Conservation (phyloP, 805 yeast genomes). For the Maudiozyma barnettii region DNA sequence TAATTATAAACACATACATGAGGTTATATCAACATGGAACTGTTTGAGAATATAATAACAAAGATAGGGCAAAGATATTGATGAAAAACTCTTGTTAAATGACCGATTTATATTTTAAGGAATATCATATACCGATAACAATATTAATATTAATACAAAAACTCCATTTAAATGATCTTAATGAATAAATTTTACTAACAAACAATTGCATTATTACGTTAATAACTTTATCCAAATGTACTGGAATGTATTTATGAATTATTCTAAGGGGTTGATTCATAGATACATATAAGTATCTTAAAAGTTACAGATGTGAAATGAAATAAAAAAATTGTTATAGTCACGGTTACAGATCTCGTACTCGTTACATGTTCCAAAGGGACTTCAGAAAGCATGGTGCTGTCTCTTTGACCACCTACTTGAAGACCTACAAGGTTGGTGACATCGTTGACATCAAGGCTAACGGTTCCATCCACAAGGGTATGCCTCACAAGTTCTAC, state of each 20-base stretch:
- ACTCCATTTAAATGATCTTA: not conserved
- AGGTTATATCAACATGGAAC: no score
- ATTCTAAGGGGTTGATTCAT: no score
- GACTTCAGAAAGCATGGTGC: slow-evolving; percentile 96
- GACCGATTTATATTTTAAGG: no score
- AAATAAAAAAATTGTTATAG: slow-evolving; percentile 26
- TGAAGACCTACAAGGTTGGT: slow-evolving; percentile 97
- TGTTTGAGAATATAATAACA: no score
- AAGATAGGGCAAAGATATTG: no score
- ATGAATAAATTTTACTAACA: not conserved
- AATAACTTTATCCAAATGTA: no score
- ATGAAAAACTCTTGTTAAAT: no score
- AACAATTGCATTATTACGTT: not conserved
- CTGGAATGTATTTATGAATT: no score
- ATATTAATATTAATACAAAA: not conserved
- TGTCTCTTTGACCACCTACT: slow-evolving; percentile 89
- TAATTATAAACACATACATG: no score
- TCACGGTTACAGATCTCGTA: slow-evolving; percentile 99
- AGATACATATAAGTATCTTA: no score
- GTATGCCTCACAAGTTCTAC: slow-evolving; percentile 99
- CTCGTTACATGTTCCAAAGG: slow-evolving; percentile 99
- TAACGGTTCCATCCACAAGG: slow-evolving; percentile 98
- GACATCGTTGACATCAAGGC: slow-evolving; percentile 99
- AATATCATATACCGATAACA: not conserved
- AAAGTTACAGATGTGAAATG: no score